phyloP scores from a whole-genome alignment of 192 early-diverging fungal species.

The Oehlia diaphana region DNA sequence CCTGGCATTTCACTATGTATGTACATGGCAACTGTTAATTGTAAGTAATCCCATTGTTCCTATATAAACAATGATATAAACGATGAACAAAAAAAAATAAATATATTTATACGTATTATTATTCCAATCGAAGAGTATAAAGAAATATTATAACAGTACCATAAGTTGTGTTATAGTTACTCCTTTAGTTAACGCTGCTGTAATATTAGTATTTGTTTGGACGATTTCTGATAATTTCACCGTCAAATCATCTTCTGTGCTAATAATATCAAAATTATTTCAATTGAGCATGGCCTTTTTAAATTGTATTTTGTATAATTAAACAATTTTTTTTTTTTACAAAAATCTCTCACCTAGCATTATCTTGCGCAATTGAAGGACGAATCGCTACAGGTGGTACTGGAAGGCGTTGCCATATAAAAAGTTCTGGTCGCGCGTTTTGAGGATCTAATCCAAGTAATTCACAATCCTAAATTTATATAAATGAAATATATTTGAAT shows the following conservation, averaged over 20 bases:
- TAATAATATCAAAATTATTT: conserved; percentile 33
- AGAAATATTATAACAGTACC: conserved; percentile 38
- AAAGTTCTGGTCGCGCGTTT: conserved; percentile 85
- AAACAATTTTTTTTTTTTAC: not conserved
- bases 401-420: conserved; percentile 92
- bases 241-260: conserved; percentile 97
- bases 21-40: conserved; percentile 92
- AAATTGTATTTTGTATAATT: not conserved
- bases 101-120: too few relatives aligned
- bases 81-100: too few relatives aligned
- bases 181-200: conserved; percentile 61
- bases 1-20: conserved; percentile 96
- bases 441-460: conserved; percentile 87
- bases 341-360: conserved; percentile 50
- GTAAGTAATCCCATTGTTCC: conserved; percentile 98
- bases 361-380: conserved; percentile 92
- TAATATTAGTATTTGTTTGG: conserved; percentile 80
- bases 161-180: conserved; percentile 68
- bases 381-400: conserved; percentile 97
- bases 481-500: not conserved
- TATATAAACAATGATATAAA: not conserved
- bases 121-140: too few relatives aligned
- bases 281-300: too few relatives aligned
- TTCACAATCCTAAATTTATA: conserved; percentile 78
- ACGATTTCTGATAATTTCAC: conserved; percentile 94